A percentile compares a stretch with the other conserved stretches of the same genome.
Evolutionary conservation across 2,329 filamentous ascomycete genomes (phyloP).

Genomic region (Ascochyta fabae): DNA sequence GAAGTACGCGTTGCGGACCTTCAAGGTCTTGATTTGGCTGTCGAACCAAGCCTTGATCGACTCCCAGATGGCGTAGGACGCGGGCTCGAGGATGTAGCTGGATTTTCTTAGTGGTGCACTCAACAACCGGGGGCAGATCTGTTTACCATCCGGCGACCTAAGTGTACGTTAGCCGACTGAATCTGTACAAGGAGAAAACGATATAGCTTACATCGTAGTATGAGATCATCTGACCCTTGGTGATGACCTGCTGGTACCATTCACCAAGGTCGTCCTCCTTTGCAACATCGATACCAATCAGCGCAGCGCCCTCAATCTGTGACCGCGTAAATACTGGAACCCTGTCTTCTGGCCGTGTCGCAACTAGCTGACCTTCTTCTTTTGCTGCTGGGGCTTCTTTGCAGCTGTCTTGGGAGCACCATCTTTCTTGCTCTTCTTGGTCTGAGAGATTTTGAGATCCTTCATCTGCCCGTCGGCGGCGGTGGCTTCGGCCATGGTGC

Average conservation of each 20-base stretch:
- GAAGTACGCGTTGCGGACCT: constrained; percentile 95
- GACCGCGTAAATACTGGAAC: constrained; percentile 24
- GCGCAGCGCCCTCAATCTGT: constrained; percentile 63
- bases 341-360: background rate
- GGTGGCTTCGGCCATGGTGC: constrained; percentile 43
- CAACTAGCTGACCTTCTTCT: constrained; percentile 52
- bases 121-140: background rate
- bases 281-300: constrained; percentile 86
- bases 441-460: constrained; percentile 50
- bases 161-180: constrained; percentile 3
- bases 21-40: constrained; percentile 81
- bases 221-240: constrained; percentile 96
- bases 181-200: background rate
- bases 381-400: constrained; percentile 55
- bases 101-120: background rate
- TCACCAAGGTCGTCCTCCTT: constrained; percentile 88
- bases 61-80: constrained; percentile 72
- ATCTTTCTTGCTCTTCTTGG: constrained; percentile 48
- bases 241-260: constrained; percentile 98
- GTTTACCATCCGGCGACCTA: constrained; percentile 41
- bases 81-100: constrained; percentile 76
- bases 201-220: constrained; percentile 91
- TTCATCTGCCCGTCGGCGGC: constrained; percentile 55
- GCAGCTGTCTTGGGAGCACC: constrained; percentile 38
- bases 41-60: constrained; percentile 66